Conservation (phyloP, 768 basidiomycete genomes). For the Mycena sanguinolenta region DNA sequence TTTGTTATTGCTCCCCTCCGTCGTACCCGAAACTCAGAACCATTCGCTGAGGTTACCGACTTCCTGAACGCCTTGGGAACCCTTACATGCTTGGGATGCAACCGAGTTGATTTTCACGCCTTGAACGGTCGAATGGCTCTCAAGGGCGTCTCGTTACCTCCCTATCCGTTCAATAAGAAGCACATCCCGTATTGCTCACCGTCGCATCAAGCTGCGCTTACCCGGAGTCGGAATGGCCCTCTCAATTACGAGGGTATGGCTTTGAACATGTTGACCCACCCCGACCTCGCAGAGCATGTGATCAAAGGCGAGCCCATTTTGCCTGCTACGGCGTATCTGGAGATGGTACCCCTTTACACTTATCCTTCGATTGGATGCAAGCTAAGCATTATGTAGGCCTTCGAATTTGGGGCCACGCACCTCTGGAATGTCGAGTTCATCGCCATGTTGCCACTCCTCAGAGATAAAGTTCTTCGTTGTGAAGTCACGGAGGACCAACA, state of each 20-base stretch:
- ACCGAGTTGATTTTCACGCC: slow-evolving; percentile 45
- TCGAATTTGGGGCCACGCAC: not conserved
- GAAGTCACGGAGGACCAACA: not conserved
- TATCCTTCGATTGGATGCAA: not conserved
- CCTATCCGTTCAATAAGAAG: slow-evolving; percentile 51
- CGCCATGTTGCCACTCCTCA: not conserved
- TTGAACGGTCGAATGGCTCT: slow-evolving; percentile 40
- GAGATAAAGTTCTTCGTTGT: not conserved
- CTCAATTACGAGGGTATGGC: slow-evolving; percentile 49
- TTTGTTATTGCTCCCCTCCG: not conserved
- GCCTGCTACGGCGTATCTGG: slow-evolving; percentile 55
- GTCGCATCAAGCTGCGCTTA: slow-evolving; percentile 38
- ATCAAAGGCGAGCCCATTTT: slow-evolving; percentile 56
- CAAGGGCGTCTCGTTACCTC: slow-evolving; percentile 13
- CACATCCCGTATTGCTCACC: not conserved
- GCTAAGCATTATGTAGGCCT: not conserved
- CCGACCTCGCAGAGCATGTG: slow-evolving; percentile 55
- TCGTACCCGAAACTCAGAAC: slow-evolving; percentile 27
- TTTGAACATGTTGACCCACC: slow-evolving; percentile 50
- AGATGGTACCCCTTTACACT: slow-evolving; percentile 45
- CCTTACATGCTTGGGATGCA: slow-evolving; percentile 38
- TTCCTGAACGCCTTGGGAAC: slow-evolving; percentile 37
- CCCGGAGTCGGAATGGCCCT: slow-evolving; percentile 46
- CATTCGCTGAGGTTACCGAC: slow-evolving; percentile 39
- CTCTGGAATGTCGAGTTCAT: not conserved